phyloP scores from a whole-genome alignment of 164 flowering plant species.

The Umbilicus rupestris region DNA sequence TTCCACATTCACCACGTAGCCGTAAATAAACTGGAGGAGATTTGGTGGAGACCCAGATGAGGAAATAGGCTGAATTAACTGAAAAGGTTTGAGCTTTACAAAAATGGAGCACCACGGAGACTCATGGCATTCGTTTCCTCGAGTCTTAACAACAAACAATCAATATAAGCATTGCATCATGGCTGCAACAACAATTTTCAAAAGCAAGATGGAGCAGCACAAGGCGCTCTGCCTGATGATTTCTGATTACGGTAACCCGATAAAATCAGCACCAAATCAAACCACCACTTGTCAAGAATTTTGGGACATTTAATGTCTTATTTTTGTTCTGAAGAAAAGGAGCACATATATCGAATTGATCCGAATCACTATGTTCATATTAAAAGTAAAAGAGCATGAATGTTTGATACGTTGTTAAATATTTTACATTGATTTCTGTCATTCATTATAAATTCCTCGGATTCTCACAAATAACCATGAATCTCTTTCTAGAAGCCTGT shows the following conservation, averaged over 20 bases:
- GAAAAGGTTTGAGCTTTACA: not conserved
- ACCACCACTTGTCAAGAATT: too few relatives aligned
- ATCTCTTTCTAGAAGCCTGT: too few relatives aligned
- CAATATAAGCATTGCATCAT: not conserved
- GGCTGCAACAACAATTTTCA: not conserved
- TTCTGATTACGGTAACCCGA: not conserved
- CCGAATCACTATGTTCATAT: too few relatives aligned
- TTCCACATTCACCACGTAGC: not conserved
- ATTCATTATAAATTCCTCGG: too few relatives aligned
- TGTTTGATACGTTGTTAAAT: too few relatives aligned
- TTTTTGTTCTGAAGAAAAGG: too few relatives aligned
- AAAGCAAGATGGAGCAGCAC: not conserved
- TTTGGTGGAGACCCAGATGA: not conserved
- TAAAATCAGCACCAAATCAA: not conserved
- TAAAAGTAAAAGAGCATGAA: too few relatives aligned
- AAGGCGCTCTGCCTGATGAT: not conserved
- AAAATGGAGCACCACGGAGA: not conserved
- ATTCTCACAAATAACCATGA: too few relatives aligned
- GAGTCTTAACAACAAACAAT: not conserved
- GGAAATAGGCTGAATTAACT: not conserved
- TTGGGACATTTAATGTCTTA: too few relatives aligned
- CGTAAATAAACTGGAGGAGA: not conserved
- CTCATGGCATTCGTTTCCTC: not conserved
- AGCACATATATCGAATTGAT: too few relatives aligned
- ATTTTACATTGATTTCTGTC: too few relatives aligned